A percentile compares a stretch with the other conserved stretches of the same genome.
Conservation (phyloP, 805 yeast species). For the Schizosaccharomyces pombe region ASM294v3 CU329670.1:2934501-2935000, state of each 20-base stretch:
- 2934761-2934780: conserved; percentile 54
- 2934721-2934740: conserved; percentile 51
- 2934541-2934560: conserved; percentile 47
- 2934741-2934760: conserved; percentile 56
- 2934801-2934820: neutral
- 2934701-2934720: conserved; percentile 69
- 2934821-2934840: too few relatives aligned
- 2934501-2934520: conserved; percentile 40
- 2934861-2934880: conserved; percentile 5
- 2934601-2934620: conserved; percentile 15
- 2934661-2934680: conserved; percentile 66
- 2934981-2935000: too few relatives aligned
- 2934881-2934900: conserved; percentile 6
- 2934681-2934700: conserved; percentile 84
- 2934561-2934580: conserved; percentile 17
- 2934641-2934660: conserved; percentile 55
- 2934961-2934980: too few relatives aligned
- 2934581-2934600: conserved; percentile 7
- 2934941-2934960: too few relatives aligned
- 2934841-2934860: neutral
- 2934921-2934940: too few relatives aligned
- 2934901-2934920: too few relatives aligned
- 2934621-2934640: conserved; percentile 22
- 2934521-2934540: conserved; percentile 47
- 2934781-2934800: conserved; percentile 13